Evolutionary conservation across 2,329 filamentous ascomycete genomes (phyloP).

Genomic region (Beauveria bassiana): DNA sequence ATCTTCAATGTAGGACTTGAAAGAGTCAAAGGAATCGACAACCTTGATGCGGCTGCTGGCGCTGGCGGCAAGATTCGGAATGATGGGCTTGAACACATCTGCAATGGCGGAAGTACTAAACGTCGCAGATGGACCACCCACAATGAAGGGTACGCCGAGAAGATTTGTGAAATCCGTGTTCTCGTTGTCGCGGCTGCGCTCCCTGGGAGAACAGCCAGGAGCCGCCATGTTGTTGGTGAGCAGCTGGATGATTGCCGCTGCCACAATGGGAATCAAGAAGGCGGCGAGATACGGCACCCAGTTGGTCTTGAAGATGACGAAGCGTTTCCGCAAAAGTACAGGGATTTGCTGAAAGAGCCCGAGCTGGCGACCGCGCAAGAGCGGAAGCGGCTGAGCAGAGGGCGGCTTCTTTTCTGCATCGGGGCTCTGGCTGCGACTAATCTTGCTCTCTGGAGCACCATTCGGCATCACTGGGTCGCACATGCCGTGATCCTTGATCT

Average conservation of each 20-base stretch:
- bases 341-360: constrained; percentile 51
- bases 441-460: neutral
- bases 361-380: constrained; percentile 50
- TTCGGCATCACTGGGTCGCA: neutral
- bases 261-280: constrained; percentile 66
- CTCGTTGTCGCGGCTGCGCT: constrained; percentile 12
- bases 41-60: constrained; percentile 12
- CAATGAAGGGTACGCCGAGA: constrained; percentile 14
- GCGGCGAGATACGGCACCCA: constrained; percentile 64
- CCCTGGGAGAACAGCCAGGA: constrained; percentile 34
- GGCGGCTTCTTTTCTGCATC: neutral
- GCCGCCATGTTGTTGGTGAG: constrained; percentile 54
- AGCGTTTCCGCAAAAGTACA: constrained; percentile 57
- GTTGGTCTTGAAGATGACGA: constrained; percentile 47
- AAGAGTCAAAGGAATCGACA: constrained; percentile 50
- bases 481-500: constrained; percentile 23
- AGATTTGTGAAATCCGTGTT: constrained; percentile 16
- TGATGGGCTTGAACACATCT: constrained; percentile 12
- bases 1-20: constrained; percentile 54
- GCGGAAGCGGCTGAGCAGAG: constrained; percentile 18
- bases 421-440: neutral
- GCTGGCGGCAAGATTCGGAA: constrained; percentile 14
- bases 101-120: constrained; percentile 11
- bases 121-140: constrained; percentile 19
- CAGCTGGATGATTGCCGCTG: constrained; percentile 65